These are phyloP conservation scores for Psidium guajava DNA, from an alignment of 345 rosid species.

Conservation along the genomic window DNA sequence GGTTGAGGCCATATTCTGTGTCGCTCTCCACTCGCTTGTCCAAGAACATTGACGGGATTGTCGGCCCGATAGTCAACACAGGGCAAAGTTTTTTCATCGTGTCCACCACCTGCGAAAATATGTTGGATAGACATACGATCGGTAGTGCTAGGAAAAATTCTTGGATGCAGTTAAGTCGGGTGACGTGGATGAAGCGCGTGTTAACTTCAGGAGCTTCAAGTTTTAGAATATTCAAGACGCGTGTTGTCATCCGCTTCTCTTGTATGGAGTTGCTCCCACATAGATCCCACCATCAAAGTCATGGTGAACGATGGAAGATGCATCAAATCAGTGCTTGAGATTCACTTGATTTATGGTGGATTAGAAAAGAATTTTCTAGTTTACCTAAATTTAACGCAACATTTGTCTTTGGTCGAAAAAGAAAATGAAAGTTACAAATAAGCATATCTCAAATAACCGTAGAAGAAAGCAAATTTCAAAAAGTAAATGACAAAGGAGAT, in stretches of 20 bases:
- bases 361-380: not conserved
- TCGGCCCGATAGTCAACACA: slow-evolving; percentile 54
- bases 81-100: slow-evolving; percentile 29
- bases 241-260: not conserved
- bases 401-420: not conserved
- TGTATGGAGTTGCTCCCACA: not conserved
- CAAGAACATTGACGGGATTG: slow-evolving; percentile 49
- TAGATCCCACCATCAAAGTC: not conserved
- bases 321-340: not conserved
- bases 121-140: not conserved
- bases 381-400: not conserved
- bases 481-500: no score
- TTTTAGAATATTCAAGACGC: not conserved
- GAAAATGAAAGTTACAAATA: no score
- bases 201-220: not conserved
- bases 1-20: slow-evolving; percentile 35
- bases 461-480: no score
- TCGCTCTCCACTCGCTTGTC: slow-evolving; percentile 35
- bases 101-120: slow-evolving; percentile 20
- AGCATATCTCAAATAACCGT: no score
- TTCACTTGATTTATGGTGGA: not conserved
- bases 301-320: not conserved
- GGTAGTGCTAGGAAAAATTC: not conserved
- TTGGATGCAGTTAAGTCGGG: not conserved
- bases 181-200: not conserved